A percentile compares a stretch with the other conserved stretches of the same genome.
These are phyloP conservation scores for Gaertneriomyces sp. DNA, from an alignment of 192 early-diverging fungal genomes.

Conservation along the genomic window DNA sequence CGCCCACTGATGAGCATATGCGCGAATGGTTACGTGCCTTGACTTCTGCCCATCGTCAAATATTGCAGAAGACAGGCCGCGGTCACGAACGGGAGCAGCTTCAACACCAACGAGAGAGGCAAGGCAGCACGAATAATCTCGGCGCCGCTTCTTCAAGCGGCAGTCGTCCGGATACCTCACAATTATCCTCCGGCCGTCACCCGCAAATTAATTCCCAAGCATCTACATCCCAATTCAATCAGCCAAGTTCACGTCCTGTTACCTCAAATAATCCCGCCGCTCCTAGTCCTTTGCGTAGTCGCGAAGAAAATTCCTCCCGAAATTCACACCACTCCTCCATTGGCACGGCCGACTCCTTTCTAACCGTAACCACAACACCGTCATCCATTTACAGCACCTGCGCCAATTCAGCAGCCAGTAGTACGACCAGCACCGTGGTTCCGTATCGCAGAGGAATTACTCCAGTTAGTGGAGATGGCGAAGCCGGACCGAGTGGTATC, in stretches of 20 bases:
- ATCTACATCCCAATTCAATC: no score
- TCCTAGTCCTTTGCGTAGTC: not conserved
- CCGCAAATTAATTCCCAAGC: no score
- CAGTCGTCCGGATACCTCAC: no score
- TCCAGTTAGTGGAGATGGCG: not conserved
- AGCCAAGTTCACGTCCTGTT: no score
- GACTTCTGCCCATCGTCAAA: slow-evolving; percentile 6
- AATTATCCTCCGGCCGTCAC: no score
- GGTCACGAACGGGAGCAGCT: no score
- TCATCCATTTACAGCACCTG: slow-evolving; percentile 24
- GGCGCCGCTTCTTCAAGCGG: not conserved
- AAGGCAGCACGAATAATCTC: not conserved
- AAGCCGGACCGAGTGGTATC: not conserved
- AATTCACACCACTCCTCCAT: slow-evolving; percentile 31
- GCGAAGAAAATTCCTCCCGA: slow-evolving; percentile 23
- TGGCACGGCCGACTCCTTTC: slow-evolving; percentile 35
- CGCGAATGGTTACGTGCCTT: slow-evolving; percentile 60
- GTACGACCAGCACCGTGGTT: slow-evolving; percentile 15
- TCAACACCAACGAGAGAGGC: no score
- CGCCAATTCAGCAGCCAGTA: slow-evolving; percentile 6
- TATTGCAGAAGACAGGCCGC: not conserved
- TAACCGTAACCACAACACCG: slow-evolving; percentile 38
- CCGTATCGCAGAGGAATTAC: slow-evolving; percentile 6
- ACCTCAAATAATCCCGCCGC: not conserved
- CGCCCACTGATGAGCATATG: slow-evolving; percentile 50